These are phyloP conservation scores for Skeletonema menzelii DNA, from an alignment of 108 stramenopile species.

Conservation along the genomic window DNA sequence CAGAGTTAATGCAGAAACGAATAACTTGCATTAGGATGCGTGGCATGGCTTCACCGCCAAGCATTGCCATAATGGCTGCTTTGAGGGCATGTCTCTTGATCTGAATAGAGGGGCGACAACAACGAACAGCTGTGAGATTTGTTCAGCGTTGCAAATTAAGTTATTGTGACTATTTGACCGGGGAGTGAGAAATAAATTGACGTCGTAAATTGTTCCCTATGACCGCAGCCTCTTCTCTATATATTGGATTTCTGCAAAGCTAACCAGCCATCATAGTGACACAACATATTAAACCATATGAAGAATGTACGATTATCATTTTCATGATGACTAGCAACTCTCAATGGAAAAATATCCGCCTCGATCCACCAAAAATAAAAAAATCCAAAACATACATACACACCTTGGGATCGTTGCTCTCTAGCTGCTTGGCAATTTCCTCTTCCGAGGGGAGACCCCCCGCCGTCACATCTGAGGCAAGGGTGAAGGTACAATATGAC, in stretches of 20 bases:
- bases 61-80: slow-evolving; percentile 97
- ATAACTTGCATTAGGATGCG: slow-evolving; percentile 98
- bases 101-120: slow-evolving; percentile 17
- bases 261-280: neutral
- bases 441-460: slow-evolving; percentile 90
- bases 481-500: slow-evolving; percentile 95
- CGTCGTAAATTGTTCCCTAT: neutral
- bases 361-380: slow-evolving; percentile 1
- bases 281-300: too few species aligned
- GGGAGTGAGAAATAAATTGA: too few species aligned
- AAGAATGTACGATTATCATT: neutral
- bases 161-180: too few species aligned
- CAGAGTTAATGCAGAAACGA: slow-evolving; percentile 97
- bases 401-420: slow-evolving; percentile 82
- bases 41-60: slow-evolving; percentile 96
- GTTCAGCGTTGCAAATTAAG: neutral
- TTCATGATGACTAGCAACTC: neutral
- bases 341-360: neutral
- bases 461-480: slow-evolving; percentile 89
- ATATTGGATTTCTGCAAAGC: neutral
- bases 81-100: slow-evolving; percentile 93
- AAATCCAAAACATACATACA: slow-evolving; percentile 20
- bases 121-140: neutral
- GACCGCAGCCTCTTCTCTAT: neutral
- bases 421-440: slow-evolving; percentile 94